Conservation (phyloP, 2,329 filamentous ascomycete species). For the Monilinia aucupariae region DNA sequence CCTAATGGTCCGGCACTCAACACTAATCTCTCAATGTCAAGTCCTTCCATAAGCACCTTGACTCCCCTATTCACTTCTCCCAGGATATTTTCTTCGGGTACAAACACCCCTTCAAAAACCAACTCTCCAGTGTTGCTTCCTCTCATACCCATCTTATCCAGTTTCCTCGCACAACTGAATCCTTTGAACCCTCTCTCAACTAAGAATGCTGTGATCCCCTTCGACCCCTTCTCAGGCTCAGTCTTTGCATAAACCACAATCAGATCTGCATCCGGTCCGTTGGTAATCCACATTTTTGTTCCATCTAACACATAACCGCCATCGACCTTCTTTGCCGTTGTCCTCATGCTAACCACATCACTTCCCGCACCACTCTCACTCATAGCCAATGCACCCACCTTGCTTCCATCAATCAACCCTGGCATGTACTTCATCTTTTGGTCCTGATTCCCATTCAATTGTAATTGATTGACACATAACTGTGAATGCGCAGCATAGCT, state of each 20-base stretch:
- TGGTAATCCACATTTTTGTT: slow-evolving; percentile 95
- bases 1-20: slow-evolving; percentile 86
- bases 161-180: slow-evolving; percentile 82
- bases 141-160: slow-evolving; percentile 98
- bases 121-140: slow-evolving; percentile 95
- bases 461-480: slow-evolving; percentile 92
- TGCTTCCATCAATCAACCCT: slow-evolving; percentile 71
- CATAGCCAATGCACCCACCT: slow-evolving; percentile 88
- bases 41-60: slow-evolving; percentile 88
- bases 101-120: slow-evolving; percentile 84
- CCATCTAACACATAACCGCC: slow-evolving; percentile 80
- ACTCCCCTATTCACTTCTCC: slow-evolving; percentile 78
- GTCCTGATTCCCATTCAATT: slow-evolving; percentile 72
- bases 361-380: slow-evolving; percentile 85
- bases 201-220: slow-evolving; percentile 93
- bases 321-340: slow-evolving; percentile 70
- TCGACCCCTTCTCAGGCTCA: slow-evolving; percentile 68
- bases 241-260: slow-evolving; percentile 98
- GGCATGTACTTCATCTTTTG: slow-evolving; percentile 82
- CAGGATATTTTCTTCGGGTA: slow-evolving; percentile 75
- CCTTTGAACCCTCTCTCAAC: slow-evolving; percentile 65
- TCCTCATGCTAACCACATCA: slow-evolving; percentile 96
- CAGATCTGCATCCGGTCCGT: slow-evolving; percentile 87
- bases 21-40: slow-evolving; percentile 90
- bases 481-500: slow-evolving; percentile 96